A percentile compares a stretch with the other conserved stretches of the same genome.
These are phyloP conservation scores for Leptographium radiaticola DNA, from an alignment of 2,329 filamentous ascomycete genomes.

Conservation along the genomic window DNA sequence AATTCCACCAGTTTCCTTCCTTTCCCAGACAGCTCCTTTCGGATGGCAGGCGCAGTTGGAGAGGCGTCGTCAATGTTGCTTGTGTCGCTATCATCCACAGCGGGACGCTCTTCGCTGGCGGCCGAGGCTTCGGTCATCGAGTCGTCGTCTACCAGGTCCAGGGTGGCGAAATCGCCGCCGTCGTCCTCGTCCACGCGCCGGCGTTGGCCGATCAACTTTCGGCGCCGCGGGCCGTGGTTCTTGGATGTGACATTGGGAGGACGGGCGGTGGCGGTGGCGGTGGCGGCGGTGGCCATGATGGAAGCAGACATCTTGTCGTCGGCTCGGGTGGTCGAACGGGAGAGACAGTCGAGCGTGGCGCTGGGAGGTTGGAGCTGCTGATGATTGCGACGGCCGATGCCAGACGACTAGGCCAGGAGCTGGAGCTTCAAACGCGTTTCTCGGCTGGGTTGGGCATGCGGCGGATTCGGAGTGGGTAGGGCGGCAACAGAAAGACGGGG, in stretches of 20 bases:
- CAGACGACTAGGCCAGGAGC: background rate
- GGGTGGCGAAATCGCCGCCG: slow-evolving; percentile 37
- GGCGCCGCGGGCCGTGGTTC: slow-evolving; percentile 34
- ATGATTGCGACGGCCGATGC: background rate
- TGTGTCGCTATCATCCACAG: slow-evolving; percentile 49
- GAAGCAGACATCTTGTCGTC: background rate
- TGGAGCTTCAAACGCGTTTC: background rate
- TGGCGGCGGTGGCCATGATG: slow-evolving; percentile 8
- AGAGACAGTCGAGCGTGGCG: background rate
- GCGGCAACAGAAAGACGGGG: background rate
- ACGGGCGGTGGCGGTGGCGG: background rate
- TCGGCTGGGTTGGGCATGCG: slow-evolving; percentile 1
- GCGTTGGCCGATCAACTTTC: slow-evolving; percentile 53
- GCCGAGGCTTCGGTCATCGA: slow-evolving; percentile 52
- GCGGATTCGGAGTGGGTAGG: background rate
- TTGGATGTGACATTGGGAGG: slow-evolving; percentile 4
- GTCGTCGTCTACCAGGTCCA: slow-evolving; percentile 47
- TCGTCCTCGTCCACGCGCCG: slow-evolving; percentile 55
- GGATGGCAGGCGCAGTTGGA: slow-evolving; percentile 29
- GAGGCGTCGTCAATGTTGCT: slow-evolving; percentile 46
- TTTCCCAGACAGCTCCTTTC: slow-evolving; percentile 10
- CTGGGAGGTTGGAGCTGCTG: background rate
- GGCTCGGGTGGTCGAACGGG: background rate
- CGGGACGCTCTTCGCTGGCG: slow-evolving; percentile 47
- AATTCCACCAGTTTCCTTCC: background rate